Evolutionary conservation across 768 basidiomycete species (phyloP).

Genomic region (Hericium alpestre): DNA sequence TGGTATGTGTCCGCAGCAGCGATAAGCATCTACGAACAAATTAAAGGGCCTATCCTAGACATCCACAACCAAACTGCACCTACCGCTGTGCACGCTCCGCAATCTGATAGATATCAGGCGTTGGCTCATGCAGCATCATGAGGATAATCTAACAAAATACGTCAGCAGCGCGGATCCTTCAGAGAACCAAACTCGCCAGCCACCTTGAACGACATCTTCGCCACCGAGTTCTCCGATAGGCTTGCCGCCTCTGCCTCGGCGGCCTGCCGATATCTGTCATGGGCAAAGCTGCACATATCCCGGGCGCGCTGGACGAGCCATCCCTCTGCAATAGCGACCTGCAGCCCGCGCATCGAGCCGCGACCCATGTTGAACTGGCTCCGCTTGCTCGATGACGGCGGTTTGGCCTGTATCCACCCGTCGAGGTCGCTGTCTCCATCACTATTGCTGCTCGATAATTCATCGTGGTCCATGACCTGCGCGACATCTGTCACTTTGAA

Average conservation of each 20-base stretch:
- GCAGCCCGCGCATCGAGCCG: slow-evolving; percentile 57
- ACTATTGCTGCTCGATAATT: slow-evolving; percentile 37
- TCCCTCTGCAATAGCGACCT: slow-evolving; percentile 57
- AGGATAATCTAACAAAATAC: slow-evolving; percentile 42
- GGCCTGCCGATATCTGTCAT: slow-evolving; percentile 67
- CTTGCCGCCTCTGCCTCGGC: slow-evolving; percentile 48
- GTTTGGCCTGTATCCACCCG: slow-evolving; percentile 41
- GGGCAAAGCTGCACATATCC: slow-evolving; percentile 69
- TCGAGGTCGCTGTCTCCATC: slow-evolving; percentile 37
- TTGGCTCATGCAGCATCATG: slow-evolving; percentile 57
- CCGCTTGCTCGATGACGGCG: slow-evolving; percentile 37
- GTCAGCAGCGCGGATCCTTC: background rate
- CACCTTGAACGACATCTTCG: slow-evolving; percentile 65
- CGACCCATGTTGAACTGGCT: slow-evolving; percentile 27
- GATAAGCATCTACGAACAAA: slow-evolving; percentile 41
- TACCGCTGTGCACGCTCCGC: slow-evolving; percentile 61
- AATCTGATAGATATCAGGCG: slow-evolving; percentile 55
- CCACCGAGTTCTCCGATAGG: slow-evolving; percentile 36
- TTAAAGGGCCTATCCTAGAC: background rate
- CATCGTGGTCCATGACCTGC: slow-evolving; percentile 66
- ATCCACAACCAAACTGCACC: slow-evolving; percentile 4
- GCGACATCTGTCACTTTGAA: slow-evolving; percentile 69
- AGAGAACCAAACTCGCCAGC: background rate
- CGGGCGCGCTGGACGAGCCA: slow-evolving; percentile 65
- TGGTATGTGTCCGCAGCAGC: slow-evolving; percentile 48